Base-by-base conservation (phyloP, 805 yeast genomes). In the Debaryomyces prosopidis region DNA sequence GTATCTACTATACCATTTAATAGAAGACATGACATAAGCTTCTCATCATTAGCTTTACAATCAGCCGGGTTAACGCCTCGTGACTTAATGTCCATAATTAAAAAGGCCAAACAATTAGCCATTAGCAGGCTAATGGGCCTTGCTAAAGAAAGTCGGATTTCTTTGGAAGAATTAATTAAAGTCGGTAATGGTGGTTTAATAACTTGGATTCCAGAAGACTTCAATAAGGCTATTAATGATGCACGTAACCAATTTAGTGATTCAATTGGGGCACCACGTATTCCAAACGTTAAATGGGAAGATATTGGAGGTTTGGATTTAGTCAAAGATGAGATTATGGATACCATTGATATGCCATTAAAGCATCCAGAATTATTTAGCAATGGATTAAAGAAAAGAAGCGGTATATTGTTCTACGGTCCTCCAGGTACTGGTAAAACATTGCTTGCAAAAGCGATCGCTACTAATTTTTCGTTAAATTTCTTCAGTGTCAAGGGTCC, bases 401-500 rank as follows among this genome's bases (percentile, higher is more conserved):
- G 95, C 58, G 99, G 99, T 40, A 87, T 94, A 32, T 68, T 94
- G 51, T 90, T 94, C 63, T 94, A 94, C 68, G 99, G 99, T 0
- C 99, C 99, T 0, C 99, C 99, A 0, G 99, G 99, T 18, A 94
- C 99, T 0, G 99, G 99, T 55, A 94, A 94, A 62, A 94, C 99
- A 0, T 73, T 94, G 23, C 74, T 94, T 47, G 99, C 99, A 10
- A 94, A 94, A 64, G 98, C 98, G 0, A 94, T 94, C 54, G 99
- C 99, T 2, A 89, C 97, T 0, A 89, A 91, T 54, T 94, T 92
- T 65, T 87, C 97, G 3, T 74, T 94, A 50, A 94, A 94, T 64
- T 94, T 94, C 65, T 91, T 94, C 66, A 87, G 96, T 54, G 97
- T 94, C 12, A 94, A 94, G 63, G 99, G 99, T 18, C 99, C 99